Base-by-base conservation (phyloP, 441 rosid genomes). In the Erodium texanum region DNA sequence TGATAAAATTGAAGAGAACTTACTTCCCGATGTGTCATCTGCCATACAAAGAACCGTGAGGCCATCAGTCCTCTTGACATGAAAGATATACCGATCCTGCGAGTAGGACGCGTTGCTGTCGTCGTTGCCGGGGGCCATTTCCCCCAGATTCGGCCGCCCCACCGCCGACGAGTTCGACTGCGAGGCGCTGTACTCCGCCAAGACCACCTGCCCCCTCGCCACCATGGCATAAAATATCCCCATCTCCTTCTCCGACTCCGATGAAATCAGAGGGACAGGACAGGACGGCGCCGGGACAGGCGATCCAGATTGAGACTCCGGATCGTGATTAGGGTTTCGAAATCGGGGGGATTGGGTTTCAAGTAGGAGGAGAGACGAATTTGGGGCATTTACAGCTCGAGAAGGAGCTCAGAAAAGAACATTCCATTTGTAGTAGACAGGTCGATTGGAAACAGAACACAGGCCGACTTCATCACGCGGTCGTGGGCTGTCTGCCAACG, bases 1-100 rank as follows among this genome's bases (percentile, higher is more conserved):
- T 22, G 34, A 64, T 3, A 2, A 14, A 38, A 64, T 0, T 20
- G 8, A 14, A 24, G 14, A 8, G 8, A 54, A 24, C 86, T 71
- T 81, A 93, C 96, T 85, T 79, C 90, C 99, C 69, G 90, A 86
- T 64, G 86, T 79, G 59, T 88, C 97, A n/a, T 93, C 96, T 43
- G 96, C 97, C 99, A 93, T 89, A 71, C 99, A 93, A 76, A 93
- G 96, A 66, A 80, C 91, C 76, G 97, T 84, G 73, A 92, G 94
- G 72, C 99, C 97, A 75, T 94, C 97, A 71, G 97, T 94, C 71
- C 97, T 89, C 64, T 88, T 89, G 70, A 91, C 89, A 67, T 91
- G 97, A 76, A 93, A 91, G 71, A 91, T 86, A 68, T 75, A 89
- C 20, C 99, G 93, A 78, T 87, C 97, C 73, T 93, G 95, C 48